phyloP scores from a whole-genome alignment of 257 asterid genomes.

The Solanum pinnatisectum region DNA sequence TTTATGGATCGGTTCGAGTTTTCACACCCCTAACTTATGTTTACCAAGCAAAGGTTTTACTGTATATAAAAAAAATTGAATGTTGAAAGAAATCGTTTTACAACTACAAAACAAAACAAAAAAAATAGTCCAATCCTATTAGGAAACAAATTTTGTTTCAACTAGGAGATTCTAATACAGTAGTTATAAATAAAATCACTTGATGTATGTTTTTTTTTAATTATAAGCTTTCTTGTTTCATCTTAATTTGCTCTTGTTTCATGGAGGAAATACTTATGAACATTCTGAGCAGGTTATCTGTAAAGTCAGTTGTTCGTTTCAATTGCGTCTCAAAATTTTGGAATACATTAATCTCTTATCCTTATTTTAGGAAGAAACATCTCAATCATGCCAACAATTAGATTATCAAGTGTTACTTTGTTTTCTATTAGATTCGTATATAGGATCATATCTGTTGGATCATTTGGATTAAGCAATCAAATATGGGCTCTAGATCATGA shows the following conservation, averaged over 20 bases:
- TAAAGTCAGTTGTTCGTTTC: not conserved
- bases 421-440: not conserved
- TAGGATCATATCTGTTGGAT: not conserved
- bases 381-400: not conserved
- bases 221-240: not conserved
- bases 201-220: not conserved
- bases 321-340: not conserved
- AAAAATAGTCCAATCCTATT: not conserved
- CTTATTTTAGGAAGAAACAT: not conserved
- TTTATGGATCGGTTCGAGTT: fast-evolving
- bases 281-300: not conserved
- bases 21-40: too few species aligned
- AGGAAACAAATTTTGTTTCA: not conserved
- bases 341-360: not conserved
- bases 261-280: not conserved
- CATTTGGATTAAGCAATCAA: not conserved
- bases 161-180: not conserved
- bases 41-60: too few species aligned
- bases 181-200: not conserved
- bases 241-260: not conserved
- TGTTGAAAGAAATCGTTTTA: not conserved
- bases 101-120: too few species aligned
- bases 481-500: not conserved
- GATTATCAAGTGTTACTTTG: not conserved
- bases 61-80: too few species aligned